Conservation (phyloP, 768 basidiomycete species). For the Coprinopsis cinerea region DNA sequence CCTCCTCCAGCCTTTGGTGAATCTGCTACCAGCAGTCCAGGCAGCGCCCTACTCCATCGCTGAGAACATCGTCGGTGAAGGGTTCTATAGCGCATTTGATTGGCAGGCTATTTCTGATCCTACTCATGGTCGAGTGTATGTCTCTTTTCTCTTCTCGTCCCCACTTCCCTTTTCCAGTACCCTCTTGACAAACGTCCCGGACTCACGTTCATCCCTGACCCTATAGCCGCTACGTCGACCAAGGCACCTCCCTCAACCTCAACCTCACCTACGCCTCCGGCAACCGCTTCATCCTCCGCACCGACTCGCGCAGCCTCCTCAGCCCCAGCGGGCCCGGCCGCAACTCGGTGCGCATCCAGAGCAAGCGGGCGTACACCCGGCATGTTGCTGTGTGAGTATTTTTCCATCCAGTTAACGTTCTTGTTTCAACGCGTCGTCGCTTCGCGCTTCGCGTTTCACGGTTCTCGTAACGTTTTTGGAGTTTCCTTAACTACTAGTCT, state of each 20-base stretch:
- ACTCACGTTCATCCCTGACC: background rate
- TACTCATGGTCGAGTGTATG: constrained; percentile 60
- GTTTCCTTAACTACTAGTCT: too few relatives aligned
- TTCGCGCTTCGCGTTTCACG: background rate
- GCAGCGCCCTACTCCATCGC: constrained; percentile 41
- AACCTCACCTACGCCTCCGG: constrained; percentile 55
- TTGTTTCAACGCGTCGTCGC: background rate
- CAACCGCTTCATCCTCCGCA: constrained; percentile 49
- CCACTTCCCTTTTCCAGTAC: background rate
- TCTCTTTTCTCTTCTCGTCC: background rate
- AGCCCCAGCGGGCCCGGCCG: constrained; percentile 45
- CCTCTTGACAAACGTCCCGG: background rate
- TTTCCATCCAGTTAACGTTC: background rate
- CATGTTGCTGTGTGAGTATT: constrained; percentile 46
- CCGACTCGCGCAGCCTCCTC: constrained; percentile 45
- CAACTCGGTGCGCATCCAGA: constrained; percentile 51
- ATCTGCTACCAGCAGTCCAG: constrained; percentile 15
- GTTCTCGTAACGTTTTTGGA: too few relatives aligned
- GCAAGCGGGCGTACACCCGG: constrained; percentile 46
- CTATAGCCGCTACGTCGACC: constrained; percentile 39
- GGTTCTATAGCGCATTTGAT: constrained; percentile 47
- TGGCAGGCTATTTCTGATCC: constrained; percentile 51
- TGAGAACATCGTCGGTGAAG: constrained; percentile 39
- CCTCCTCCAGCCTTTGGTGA: background rate
- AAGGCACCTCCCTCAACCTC: constrained; percentile 40